Percentiles rank a stretch among this genome's conserved stretches.
phyloP scores from a whole-genome alignment of 768 basidiomycete genomes.

The Mycena rebaudengoi region DNA sequence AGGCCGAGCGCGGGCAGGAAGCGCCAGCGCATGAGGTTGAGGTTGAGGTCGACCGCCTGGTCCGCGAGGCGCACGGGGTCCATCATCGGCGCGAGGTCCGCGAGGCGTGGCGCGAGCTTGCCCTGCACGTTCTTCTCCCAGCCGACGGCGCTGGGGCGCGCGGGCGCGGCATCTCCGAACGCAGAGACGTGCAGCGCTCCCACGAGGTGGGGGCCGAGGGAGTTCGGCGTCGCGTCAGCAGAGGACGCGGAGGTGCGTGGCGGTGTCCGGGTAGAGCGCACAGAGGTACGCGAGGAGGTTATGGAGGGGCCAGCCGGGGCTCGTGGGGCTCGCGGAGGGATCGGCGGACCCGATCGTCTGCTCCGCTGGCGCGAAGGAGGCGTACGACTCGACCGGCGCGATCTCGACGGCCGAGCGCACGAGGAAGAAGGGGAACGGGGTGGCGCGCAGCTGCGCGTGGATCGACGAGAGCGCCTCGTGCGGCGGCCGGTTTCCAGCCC shows the following conservation, averaged over 20 bases:
- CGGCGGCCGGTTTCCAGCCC: slow-evolving; percentile 64
- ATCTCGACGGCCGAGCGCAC: slow-evolving; percentile 54
- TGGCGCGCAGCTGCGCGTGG: slow-evolving; percentile 46
- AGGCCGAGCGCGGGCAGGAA: slow-evolving; percentile 90
- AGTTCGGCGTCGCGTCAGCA: slow-evolving; percentile 79
- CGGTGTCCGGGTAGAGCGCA: slow-evolving; percentile 59
- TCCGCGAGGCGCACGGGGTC: slow-evolving; percentile 90
- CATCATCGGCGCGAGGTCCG: slow-evolving; percentile 96
- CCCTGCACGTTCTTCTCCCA: slow-evolving; percentile 96
- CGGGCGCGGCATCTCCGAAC: slow-evolving; percentile 23
- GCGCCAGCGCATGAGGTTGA: slow-evolving; percentile 98
- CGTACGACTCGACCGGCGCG: slow-evolving; percentile 64
- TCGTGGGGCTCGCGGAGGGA: slow-evolving; percentile 78
- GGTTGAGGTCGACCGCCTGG: slow-evolving; percentile 96
- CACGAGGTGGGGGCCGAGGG: slow-evolving; percentile 56
- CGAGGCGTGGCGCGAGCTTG: slow-evolving; percentile 87
- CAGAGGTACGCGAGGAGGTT: too few relatives aligned
- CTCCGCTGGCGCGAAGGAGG: slow-evolving; percentile 50
- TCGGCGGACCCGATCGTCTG: slow-evolving; percentile 77
- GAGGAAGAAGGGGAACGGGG: slow-evolving; percentile 68
- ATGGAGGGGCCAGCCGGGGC: slow-evolving; percentile 96
- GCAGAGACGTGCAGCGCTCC: slow-evolving; percentile 55
- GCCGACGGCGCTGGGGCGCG: slow-evolving; percentile 76
- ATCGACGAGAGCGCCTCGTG: slow-evolving; percentile 55
- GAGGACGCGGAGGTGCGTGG: slow-evolving; percentile 66